Percentiles rank a stretch among this genome's conserved stretches.
Conservation (phyloP, 768 basidiomycete genomes). For the Naganishia randhawae region DNA sequence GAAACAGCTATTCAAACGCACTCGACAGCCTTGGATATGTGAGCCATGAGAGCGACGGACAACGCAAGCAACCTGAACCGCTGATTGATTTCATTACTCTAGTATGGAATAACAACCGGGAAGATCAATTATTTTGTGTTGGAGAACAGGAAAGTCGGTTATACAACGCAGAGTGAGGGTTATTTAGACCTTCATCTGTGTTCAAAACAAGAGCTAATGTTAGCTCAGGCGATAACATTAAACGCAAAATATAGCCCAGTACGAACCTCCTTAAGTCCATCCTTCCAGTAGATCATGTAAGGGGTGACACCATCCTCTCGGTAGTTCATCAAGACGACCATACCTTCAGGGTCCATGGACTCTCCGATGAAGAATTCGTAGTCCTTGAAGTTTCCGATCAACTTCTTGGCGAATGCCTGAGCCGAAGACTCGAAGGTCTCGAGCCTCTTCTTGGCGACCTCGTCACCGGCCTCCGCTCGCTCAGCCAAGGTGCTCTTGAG, state of each 20-base stretch:
- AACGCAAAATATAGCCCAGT: background rate
- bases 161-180: conserved; percentile 15
- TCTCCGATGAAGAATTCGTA: conserved; percentile 70
- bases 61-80: conserved; percentile 11
- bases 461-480: conserved; percentile 58
- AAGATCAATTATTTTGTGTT: conserved; percentile 15
- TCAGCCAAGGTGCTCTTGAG: conserved; percentile 66
- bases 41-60: background rate
- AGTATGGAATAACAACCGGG: conserved; percentile 16
- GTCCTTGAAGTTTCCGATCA: conserved; percentile 84
- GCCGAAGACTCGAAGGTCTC: conserved; percentile 79
- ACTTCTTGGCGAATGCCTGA: conserved; percentile 72
- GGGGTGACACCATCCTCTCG: conserved; percentile 63
- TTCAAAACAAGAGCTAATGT: background rate
- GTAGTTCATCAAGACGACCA: conserved; percentile 93
- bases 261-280: conserved; percentile 71
- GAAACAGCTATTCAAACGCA: no score
- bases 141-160: background rate
- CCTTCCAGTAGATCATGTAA: conserved; percentile 93
- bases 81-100: conserved; percentile 4
- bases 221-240: no score
- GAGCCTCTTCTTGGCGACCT: conserved; percentile 61
- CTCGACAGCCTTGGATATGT: background rate
- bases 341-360: conserved; percentile 71
- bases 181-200: conserved; percentile 30